Conservation (phyloP, 179 eudicot species). For the Beta macrorhiza region DNA sequence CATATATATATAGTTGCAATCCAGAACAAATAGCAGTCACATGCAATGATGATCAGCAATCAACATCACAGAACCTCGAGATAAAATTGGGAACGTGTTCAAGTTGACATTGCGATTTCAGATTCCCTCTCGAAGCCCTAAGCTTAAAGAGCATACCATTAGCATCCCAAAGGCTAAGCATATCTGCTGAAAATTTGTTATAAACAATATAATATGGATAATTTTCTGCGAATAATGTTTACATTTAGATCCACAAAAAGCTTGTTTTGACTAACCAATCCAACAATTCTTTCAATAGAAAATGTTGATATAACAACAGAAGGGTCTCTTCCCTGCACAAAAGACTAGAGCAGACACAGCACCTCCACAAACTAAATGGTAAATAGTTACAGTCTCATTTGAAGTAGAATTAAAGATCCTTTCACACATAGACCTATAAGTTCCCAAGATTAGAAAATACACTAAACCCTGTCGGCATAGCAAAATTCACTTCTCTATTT, state of each 20-base stretch:
- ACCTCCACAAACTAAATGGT: no score
- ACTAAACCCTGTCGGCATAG: neutral
- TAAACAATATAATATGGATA: no score
- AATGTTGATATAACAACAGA: neutral
- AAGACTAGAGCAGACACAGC: no score
- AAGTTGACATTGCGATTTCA: neutral
- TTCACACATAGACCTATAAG: neutral
- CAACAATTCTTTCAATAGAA: no score
- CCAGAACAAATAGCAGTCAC: neutral
- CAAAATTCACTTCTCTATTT: neutral
- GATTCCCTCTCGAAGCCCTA: neutral
- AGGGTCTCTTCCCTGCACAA: no score
- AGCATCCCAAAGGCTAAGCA: neutral
- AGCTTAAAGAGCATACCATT: neutral
- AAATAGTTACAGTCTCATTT: neutral
- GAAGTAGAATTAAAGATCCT: neutral
- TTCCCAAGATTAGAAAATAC: neutral
- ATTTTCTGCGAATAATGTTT: no score
- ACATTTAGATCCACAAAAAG: no score
- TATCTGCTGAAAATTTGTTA: neutral
- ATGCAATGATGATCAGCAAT: neutral
- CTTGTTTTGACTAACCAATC: no score
- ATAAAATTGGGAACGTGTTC: neutral
- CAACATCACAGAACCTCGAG: neutral
- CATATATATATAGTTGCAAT: neutral